Conservation (phyloP, 2,329 filamentous ascomycete genomes). For the Penicillium sp. region DNA sequence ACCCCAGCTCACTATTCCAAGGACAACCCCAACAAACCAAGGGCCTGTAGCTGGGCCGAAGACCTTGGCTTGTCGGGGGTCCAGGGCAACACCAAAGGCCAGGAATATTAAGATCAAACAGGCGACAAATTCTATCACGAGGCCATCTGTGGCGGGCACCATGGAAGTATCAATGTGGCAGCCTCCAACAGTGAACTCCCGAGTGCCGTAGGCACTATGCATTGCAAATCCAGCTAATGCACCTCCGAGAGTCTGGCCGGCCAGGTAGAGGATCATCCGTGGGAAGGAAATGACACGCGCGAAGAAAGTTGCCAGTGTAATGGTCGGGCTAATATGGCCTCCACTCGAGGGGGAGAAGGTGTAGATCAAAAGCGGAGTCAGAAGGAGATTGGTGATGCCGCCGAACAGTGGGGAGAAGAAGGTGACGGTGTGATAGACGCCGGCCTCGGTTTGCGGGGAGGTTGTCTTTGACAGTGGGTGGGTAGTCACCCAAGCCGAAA, state of each 20-base stretch:
- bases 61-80: conserved; percentile 55
- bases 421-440: conserved; percentile 33
- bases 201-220: conserved; percentile 34
- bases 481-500: conserved; percentile 28
- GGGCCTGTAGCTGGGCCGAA: conserved; percentile 57
- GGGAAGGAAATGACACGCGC: conserved; percentile 55
- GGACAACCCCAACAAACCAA: conserved; percentile 51
- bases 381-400: conserved; percentile 45
- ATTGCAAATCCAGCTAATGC: conserved; percentile 51
- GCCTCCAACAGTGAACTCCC: conserved; percentile 40
- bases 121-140: conserved; percentile 55
- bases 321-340: conserved; percentile 59
- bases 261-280: conserved; percentile 53
- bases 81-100: conserved; percentile 58
- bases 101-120: conserved; percentile 54
- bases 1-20: conserved; percentile 44
- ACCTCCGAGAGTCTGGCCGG: conserved; percentile 52
- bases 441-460: conserved; percentile 20
- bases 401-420: conserved; percentile 39
- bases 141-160: conserved; percentile 46
- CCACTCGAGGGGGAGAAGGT: conserved; percentile 54
- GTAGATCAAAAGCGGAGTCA: conserved; percentile 56
- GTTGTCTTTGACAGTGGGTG: conserved; percentile 20
- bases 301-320: conserved; percentile 59
- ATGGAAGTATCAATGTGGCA: conserved; percentile 43